Conservation (phyloP, 148 eudicot genomes). For the Nepenthes mirabilis region DNA sequence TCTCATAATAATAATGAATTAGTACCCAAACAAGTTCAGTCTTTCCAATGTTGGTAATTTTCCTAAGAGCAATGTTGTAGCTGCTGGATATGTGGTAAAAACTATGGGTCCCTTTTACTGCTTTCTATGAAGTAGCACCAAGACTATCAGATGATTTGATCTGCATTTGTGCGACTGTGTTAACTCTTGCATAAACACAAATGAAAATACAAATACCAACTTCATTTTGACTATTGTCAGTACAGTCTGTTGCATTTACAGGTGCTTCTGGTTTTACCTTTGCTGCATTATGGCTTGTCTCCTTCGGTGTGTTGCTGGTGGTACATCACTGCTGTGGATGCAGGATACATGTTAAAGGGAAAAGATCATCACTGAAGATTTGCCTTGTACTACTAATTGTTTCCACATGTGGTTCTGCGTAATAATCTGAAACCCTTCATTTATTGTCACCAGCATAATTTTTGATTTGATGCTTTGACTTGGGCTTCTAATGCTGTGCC, state of each 20-base stretch:
- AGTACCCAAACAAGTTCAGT: too few species aligned
- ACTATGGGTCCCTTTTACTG: too few species aligned
- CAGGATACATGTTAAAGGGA: conserved; percentile 46
- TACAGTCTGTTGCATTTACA: conserved; percentile 95
- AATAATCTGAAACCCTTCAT: conserved; percentile 28
- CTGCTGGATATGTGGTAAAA: too few species aligned
- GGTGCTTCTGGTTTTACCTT: conserved; percentile 67
- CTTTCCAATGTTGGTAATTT: too few species aligned
- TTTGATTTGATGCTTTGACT: background rate
- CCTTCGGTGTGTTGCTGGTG: conserved; percentile 59
- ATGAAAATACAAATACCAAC: background rate
- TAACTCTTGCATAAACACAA: background rate
- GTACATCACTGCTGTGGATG: conserved; percentile 68
- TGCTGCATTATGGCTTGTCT: conserved; percentile 58
- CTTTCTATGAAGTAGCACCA: too few species aligned
- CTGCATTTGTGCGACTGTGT: background rate
- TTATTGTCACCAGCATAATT: background rate
- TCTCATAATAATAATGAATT: background rate
- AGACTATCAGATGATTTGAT: background rate
- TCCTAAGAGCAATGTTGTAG: too few species aligned
- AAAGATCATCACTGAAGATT: conserved; percentile 44
- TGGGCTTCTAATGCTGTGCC: background rate
- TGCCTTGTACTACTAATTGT: conserved; percentile 47
- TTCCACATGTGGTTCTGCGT: conserved; percentile 81
- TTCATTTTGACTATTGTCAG: conserved; percentile 13